These are phyloP conservation scores for Sporothrix humicola DNA, from an alignment of 2,329 filamentous ascomycete species.

Conservation along the genomic window DNA sequence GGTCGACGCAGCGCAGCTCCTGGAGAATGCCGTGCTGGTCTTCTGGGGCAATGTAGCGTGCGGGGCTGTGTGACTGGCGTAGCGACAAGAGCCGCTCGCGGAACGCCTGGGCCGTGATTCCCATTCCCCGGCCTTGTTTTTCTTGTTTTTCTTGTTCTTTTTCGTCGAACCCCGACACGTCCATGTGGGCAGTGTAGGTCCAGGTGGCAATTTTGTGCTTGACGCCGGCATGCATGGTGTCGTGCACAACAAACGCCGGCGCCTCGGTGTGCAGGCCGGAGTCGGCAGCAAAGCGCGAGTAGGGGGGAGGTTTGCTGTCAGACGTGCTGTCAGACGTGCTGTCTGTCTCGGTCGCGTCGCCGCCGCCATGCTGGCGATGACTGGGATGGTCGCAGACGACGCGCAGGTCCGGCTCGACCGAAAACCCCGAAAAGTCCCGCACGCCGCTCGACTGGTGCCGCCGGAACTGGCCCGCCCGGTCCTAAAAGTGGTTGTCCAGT, in stretches of 20 bases:
- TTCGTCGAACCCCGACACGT: background rate
- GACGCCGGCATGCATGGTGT: background rate
- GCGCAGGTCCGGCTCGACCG: background rate
- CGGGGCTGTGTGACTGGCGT: background rate
- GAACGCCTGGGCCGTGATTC: conserved; percentile 19
- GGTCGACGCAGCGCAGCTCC: conserved; percentile 34
- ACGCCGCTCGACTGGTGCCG: background rate
- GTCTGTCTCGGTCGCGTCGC: background rate
- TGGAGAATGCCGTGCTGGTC: conserved; percentile 21
- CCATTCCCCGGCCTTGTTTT: background rate
- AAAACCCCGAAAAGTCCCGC: background rate
- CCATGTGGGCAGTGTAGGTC: conserved; percentile 33
- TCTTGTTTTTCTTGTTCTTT: too few relatives aligned
- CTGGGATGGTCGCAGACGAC: conserved; percentile 20
- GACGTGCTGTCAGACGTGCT: background rate
- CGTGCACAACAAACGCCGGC: conserved; percentile 28
- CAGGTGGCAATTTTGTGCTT: conserved; percentile 22
- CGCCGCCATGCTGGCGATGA: background rate
- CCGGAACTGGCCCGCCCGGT: background rate
- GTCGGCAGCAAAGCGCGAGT: conserved; percentile 11
- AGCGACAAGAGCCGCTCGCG: background rate
- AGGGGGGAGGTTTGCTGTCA: background rate
- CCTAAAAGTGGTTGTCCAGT: background rate
- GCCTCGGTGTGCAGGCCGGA: background rate
- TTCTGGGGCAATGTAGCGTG: conserved; percentile 21